Conservation (phyloP, 2,329 filamentous ascomycete species). For the Cladosporium phlei region DNA sequence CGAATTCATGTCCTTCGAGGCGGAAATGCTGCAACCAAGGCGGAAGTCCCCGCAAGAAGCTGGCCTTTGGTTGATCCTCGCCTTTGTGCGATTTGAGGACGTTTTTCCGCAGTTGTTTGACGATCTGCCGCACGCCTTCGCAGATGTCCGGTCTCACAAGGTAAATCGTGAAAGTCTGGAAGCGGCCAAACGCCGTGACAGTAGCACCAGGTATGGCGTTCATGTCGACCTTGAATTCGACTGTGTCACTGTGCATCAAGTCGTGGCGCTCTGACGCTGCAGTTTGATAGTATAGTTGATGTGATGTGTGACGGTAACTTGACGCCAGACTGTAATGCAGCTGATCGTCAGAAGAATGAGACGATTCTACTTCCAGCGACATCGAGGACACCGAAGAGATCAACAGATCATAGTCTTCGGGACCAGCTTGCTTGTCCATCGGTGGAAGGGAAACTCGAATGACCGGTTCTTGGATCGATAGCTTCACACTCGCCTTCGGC, state of each 20-base stretch:
- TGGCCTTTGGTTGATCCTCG: conserved; percentile 43
- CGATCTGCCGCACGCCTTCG: conserved; percentile 85
- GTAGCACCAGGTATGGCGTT: conserved; percentile 81
- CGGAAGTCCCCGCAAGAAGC: conserved; percentile 73
- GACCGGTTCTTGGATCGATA: conserved; percentile 95
- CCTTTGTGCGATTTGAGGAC: conserved; percentile 41
- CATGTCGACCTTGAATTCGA: conserved; percentile 81
- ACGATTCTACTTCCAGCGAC: conserved; percentile 88
- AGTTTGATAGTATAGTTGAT: conserved; percentile 92
- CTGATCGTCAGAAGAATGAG: conserved; percentile 80
- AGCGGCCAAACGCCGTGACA: conserved; percentile 70
- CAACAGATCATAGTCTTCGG: conserved; percentile 87
- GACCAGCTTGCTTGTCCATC: conserved; percentile 55
- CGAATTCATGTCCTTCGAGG: conserved; percentile 83
- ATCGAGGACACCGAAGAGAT: conserved; percentile 94
- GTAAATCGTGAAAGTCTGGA: conserved; percentile 83
- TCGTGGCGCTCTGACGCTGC: conserved; percentile 77
- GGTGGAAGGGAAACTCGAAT: conserved; percentile 82
- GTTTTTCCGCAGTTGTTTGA: conserved; percentile 72
- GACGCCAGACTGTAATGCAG: conserved; percentile 82
- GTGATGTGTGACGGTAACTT: conserved; percentile 75
- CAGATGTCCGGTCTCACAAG: conserved; percentile 90
- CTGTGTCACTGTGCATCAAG: conserved; percentile 77
- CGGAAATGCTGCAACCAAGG: conserved; percentile 79
- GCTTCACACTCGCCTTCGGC: conserved; percentile 89